Percentiles rank a stretch among this genome's conserved stretches.
Conservation (phyloP, 73 alveolate genomes). For the Symbiodinium pilosum region DNA sequence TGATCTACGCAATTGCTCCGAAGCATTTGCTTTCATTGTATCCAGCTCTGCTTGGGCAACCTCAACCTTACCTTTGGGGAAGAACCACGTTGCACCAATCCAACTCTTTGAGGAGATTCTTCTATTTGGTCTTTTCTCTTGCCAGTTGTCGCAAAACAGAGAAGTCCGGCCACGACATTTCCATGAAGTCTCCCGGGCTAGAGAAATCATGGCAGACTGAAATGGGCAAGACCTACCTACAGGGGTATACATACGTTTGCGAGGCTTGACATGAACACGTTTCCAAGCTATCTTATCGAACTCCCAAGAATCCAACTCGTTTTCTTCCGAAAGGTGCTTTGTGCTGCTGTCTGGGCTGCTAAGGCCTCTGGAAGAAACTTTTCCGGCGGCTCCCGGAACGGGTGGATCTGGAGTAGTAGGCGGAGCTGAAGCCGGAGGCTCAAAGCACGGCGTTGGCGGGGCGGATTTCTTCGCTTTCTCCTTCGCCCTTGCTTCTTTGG, state of each 20-base stretch:
- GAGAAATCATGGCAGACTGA: neutral
- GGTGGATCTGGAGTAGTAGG: neutral
- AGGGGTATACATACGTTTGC: neutral
- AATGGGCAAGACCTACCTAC: neutral
- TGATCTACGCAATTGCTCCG: neutral
- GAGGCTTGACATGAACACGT: neutral
- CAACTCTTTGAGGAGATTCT: neutral
- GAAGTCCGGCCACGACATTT: neutral
- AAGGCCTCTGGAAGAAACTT: neutral
- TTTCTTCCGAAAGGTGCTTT: neutral
- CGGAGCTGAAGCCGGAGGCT: neutral
- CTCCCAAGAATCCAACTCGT: neutral
- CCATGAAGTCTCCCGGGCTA: neutral
- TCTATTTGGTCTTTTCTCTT: neutral
- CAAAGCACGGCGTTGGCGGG: neutral
- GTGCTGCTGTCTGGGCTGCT: neutral
- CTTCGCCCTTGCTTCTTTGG: neutral
- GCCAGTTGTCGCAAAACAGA: neutral
- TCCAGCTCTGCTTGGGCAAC: neutral
- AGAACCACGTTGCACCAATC: neutral
- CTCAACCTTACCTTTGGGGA: neutral
- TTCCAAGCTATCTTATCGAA: neutral
- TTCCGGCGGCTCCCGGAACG: neutral
- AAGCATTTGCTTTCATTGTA: neutral
- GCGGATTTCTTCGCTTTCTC: neutral